Percentiles rank a stretch among this genome's conserved stretches.
phyloP scores from a whole-genome alignment of 768 basidiomycete species.

The Lenzites betulinus region DNA sequence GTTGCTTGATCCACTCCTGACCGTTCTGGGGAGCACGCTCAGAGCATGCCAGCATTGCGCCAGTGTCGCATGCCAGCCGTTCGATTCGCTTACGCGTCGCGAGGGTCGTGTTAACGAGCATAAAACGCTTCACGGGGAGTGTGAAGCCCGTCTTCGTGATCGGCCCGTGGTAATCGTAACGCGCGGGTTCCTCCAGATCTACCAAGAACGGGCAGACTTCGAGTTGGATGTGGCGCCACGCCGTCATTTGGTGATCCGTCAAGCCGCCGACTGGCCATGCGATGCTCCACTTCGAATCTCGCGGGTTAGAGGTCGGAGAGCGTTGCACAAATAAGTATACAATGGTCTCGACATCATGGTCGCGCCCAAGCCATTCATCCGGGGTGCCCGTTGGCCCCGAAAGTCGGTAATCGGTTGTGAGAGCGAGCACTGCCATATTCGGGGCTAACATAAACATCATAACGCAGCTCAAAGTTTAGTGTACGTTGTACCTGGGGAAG shows the following conservation, averaged over 20 bases:
- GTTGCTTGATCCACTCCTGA: not conserved
- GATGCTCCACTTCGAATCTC: not conserved
- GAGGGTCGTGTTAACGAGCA: not conserved
- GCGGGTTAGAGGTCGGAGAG: not conserved
- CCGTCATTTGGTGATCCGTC: not conserved
- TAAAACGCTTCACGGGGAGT: not conserved
- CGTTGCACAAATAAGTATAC: constrained; percentile 8
- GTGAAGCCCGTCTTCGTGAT: constrained; percentile 4
- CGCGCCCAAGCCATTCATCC: constrained; percentile 14
- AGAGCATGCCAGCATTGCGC: no score
- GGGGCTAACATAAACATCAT: no score
- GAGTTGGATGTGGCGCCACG: constrained; percentile 10
- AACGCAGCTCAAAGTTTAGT: no score
- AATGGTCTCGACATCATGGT: constrained; percentile 5
- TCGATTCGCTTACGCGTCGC: constrained; percentile 1
- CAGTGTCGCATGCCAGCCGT: not conserved
- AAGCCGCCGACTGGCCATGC: constrained; percentile 8
- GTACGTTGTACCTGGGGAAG: no score
- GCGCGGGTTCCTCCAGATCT: not conserved
- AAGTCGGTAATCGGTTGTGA: no score
- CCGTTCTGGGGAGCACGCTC: not conserved
- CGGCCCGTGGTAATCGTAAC: constrained; percentile 4
- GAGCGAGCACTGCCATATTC: no score
- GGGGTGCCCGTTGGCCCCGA: constrained; percentile 26
- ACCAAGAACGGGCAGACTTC: not conserved